Percentiles rank a stretch among this genome's conserved stretches.
Conservation (phyloP, 345 rosid species). For the Chamaenerion angustifolium region DNA sequence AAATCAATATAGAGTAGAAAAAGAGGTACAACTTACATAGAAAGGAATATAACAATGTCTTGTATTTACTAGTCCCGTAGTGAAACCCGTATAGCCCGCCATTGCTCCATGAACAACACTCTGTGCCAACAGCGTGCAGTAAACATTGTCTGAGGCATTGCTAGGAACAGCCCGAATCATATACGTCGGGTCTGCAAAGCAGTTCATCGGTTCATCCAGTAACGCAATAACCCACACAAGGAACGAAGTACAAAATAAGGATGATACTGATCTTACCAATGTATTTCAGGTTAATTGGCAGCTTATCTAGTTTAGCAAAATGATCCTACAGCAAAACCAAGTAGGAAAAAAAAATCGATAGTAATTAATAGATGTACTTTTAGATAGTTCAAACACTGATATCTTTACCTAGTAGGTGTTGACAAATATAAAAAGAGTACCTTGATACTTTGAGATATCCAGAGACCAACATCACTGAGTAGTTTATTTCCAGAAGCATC, state of each 20-base stretch:
- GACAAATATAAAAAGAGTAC: constrained; percentile 11
- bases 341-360: no score
- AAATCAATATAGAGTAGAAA: no score
- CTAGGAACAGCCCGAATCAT: constrained; percentile 84
- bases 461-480: constrained; percentile 64
- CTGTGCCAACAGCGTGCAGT: constrained; percentile 81
- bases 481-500: constrained; percentile 86
- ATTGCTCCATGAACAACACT: constrained; percentile 85
- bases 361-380: no score
- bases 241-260: neutral
- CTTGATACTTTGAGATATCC: constrained; percentile 72
- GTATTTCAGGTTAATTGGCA: constrained; percentile 66
- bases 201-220: constrained; percentile 1
- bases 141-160: constrained; percentile 84
- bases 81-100: constrained; percentile 90
- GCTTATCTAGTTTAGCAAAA: constrained; percentile 32
- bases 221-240: neutral
- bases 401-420: no score
- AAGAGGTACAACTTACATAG: constrained; percentile 21
- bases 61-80: constrained; percentile 61
- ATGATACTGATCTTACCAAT: constrained; percentile 34
- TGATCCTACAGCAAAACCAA: constrained; percentile 27
- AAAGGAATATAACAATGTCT: constrained; percentile 76
- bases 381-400: no score
- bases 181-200: constrained; percentile 69